Conservation (phyloP, 1,284 basidiomycete genomes). For the Naganishia sp. region DNA sequence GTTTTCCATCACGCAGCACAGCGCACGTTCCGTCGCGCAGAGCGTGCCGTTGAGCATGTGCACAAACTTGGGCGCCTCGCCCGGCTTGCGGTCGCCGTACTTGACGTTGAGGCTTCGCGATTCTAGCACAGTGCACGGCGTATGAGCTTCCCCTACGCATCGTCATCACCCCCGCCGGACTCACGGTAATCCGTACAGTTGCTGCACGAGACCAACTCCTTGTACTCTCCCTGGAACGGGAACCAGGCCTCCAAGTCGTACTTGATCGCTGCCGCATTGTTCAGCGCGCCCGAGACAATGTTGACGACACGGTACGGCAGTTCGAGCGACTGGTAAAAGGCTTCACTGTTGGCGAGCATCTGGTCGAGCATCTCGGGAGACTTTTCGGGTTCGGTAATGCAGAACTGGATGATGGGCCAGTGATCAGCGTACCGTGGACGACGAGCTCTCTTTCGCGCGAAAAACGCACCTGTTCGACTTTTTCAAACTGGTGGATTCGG, state of each 20-base stretch:
- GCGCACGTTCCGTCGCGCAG: conserved; percentile 91
- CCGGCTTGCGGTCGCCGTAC: conserved; percentile 83
- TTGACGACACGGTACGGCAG: conserved; percentile 88
- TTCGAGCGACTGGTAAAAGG: conserved; percentile 91
- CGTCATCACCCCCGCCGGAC: conserved; percentile 46
- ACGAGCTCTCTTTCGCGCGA: background rate
- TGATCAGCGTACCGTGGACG: background rate
- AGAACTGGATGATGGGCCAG: conserved; percentile 63
- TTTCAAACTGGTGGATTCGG: conserved; percentile 99
- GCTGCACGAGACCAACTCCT: conserved; percentile 88
- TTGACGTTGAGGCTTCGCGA: conserved; percentile 84
- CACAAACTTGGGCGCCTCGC: conserved; percentile 84
- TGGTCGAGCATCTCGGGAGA: conserved; percentile 91
- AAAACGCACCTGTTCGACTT: conserved; percentile 72
- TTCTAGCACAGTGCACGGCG: conserved; percentile 59
- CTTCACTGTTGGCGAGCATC: conserved; percentile 88
- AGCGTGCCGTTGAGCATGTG: conserved; percentile 98
- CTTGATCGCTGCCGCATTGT: conserved; percentile 95
- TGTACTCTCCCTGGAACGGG: conserved; percentile 94
- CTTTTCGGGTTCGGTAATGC: conserved; percentile 88
- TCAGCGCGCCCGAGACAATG: conserved; percentile 96
- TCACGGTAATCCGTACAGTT: conserved; percentile 94
- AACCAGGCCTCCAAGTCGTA: conserved; percentile 99
- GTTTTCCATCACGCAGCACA: conserved; percentile 98
- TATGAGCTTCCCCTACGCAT: background rate